These are phyloP conservation scores for Plectosphaerella sp. DNA, from an alignment of 2,329 filamentous ascomycete species.

Conservation along the genomic window DNA sequence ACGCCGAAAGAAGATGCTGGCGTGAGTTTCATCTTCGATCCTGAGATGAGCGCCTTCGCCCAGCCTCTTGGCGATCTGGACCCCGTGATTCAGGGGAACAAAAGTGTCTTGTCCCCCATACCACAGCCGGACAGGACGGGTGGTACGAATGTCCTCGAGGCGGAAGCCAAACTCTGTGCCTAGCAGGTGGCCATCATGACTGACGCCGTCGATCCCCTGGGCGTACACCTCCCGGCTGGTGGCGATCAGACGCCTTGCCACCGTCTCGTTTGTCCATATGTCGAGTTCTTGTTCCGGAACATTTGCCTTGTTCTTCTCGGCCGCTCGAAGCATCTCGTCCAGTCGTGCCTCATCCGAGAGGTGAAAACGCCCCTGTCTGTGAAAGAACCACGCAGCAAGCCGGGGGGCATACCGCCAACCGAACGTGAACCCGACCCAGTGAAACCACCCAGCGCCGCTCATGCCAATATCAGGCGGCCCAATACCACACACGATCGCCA, in stretches of 20 bases:
- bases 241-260: slow-evolving; percentile 6
- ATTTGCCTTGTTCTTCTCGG: slow-evolving; percentile 3
- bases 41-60: slow-evolving; percentile 1
- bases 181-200: slow-evolving; percentile 3
- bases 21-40: slow-evolving; percentile 11
- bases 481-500: slow-evolving; percentile 14
- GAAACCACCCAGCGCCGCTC: slow-evolving; percentile 9
- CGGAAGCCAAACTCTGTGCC: slow-evolving; percentile 9
- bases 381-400: slow-evolving; percentile 6
- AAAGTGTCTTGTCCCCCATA: slow-evolving; percentile 7
- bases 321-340: slow-evolving; percentile 1
- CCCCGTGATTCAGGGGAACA: slow-evolving; percentile 7
- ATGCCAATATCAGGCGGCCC: slow-evolving; percentile 15
- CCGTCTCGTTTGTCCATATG: slow-evolving; percentile 5
- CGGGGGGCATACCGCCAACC: slow-evolving; percentile 10
- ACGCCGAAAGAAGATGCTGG: slow-evolving; percentile 8
- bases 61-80: slow-evolving; percentile 7
- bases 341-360: slow-evolving; percentile 6
- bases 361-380: slow-evolving; percentile 1
- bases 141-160: slow-evolving; percentile 6
- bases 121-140: slow-evolving; percentile 7
- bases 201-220: slow-evolving; percentile 8
- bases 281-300: slow-evolving; percentile 2
- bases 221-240: slow-evolving; percentile 6
- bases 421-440: slow-evolving; percentile 10